Base-by-base conservation (phyloP, 805 yeast species). In the Kuraishia piskuri region DNA sequence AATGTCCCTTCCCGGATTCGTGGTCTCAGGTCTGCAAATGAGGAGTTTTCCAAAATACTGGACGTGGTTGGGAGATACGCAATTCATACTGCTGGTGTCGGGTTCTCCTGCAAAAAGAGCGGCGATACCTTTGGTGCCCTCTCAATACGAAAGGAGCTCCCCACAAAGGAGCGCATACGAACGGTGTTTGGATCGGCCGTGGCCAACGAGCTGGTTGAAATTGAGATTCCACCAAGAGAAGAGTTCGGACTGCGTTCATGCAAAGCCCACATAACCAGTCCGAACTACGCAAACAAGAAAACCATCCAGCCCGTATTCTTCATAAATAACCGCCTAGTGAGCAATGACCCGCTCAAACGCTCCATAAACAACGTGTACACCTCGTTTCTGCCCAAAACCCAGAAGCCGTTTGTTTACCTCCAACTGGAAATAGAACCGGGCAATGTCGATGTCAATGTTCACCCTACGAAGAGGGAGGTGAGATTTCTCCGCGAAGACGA, bases 381-480 rank as follows among this genome's bases (percentile, higher is more conserved):
- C 20, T 68, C 77, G 2, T 88, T 79, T 63, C 67, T 92, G 20
- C 97, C 97, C 0, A 88, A 85, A 59, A 95, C 95, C 0, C 74
- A 74, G 48, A 80, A 76, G 58, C 86, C 96, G 0, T 94, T 94
- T 63, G 75, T 88, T 1, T 94, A 90, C 66, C 55, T 94, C 52
- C 75, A 88, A 50, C 64, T 94, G n/a, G 71, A 71, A 20, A 80
- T 94, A 2, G 71, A 75, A 22, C 88, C 97, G 0, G 69, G 68
- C 36, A 83, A 84, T 56, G 75, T 94, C 7, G 99, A 94, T 65
- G 98, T 94, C 17, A 94, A 94, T 64, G 84, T 94, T 14, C 99
- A 94, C 63, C 99, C 99, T 0, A 92, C 98, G 0, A 94, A 94
- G 60, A 77, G 92, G 55, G 97, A 92, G 61, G 97, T 94, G 2